Evolutionary conservation across 2,329 filamentous ascomycete genomes (phyloP).

Genomic region (Penicillium hesseltinei): DNA sequence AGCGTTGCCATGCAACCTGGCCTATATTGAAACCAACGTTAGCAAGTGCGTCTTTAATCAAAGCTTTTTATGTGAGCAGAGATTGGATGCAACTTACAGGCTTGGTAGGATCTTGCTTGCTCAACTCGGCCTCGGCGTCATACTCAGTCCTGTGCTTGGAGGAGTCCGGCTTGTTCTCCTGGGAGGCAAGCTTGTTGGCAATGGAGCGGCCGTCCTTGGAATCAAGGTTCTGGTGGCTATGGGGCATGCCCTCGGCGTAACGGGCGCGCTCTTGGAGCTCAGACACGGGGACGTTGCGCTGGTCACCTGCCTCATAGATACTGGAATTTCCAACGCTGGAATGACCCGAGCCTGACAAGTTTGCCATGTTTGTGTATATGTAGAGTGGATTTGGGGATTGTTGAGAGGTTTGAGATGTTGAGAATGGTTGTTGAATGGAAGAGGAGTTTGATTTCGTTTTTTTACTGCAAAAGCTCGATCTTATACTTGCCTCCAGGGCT

Average conservation of each 20-base stretch:
- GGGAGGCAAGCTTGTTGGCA: slow-evolving; percentile 44
- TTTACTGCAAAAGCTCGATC: slow-evolving; percentile 5
- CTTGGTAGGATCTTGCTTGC: slow-evolving; percentile 44
- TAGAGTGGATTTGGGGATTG: not conserved
- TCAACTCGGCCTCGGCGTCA: slow-evolving; percentile 38
- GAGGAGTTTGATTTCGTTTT: not conserved
- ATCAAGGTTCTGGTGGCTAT: slow-evolving; percentile 68
- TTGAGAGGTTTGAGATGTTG: not conserved
- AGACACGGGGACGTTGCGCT: slow-evolving; percentile 62
- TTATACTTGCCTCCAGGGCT: slow-evolving; percentile 17
- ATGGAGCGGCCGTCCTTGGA: slow-evolving; percentile 56
- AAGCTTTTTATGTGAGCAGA: not conserved
- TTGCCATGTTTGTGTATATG: slow-evolving; percentile 16
- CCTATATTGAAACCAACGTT: slow-evolving; percentile 28
- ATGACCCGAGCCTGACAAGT: slow-evolving; percentile 38
- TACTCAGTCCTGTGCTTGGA: slow-evolving; percentile 27
- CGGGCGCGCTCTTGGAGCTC: slow-evolving; percentile 54
- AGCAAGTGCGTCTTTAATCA: slow-evolving; percentile 3
- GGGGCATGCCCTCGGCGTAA: slow-evolving; percentile 69
- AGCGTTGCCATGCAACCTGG: slow-evolving; percentile 46
- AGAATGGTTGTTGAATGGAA: not conserved
- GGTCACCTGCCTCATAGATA: slow-evolving; percentile 75
- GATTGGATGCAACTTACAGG: slow-evolving; percentile 33
- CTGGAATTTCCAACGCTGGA: slow-evolving; percentile 66
- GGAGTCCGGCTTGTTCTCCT: slow-evolving; percentile 30